Percentiles rank a stretch among this genome's conserved stretches.
Conservation (phyloP, 2,329 filamentous ascomycete genomes). For the Pezicula radicicola region DNA sequence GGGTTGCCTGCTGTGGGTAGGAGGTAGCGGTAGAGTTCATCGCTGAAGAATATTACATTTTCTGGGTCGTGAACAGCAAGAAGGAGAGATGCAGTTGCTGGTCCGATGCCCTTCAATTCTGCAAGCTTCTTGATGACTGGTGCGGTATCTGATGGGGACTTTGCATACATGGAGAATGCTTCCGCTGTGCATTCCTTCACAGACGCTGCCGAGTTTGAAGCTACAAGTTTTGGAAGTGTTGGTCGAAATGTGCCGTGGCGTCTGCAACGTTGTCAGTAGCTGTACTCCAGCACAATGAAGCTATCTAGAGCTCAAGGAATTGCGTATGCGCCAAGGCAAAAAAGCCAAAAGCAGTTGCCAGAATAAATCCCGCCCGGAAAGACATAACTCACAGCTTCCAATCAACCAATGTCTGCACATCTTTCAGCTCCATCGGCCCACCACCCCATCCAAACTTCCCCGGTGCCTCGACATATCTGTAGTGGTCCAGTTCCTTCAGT, state of each 20-base stretch:
- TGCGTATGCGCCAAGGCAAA: not conserved
- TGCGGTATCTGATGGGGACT: constrained; percentile 29
- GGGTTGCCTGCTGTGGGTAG: constrained; percentile 55
- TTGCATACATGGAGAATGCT: constrained; percentile 47
- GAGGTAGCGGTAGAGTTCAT: constrained; percentile 75
- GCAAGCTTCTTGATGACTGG: constrained; percentile 51
- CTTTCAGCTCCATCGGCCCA: constrained; percentile 47
- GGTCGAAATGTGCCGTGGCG: constrained; percentile 60
- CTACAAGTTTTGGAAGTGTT: constrained; percentile 55
- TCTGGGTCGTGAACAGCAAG: constrained; percentile 61
- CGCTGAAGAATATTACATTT: constrained; percentile 70
- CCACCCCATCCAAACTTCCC: constrained; percentile 37
- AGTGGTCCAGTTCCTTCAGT: constrained; percentile 56
- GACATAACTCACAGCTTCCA: constrained; percentile 65
- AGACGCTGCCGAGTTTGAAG: constrained; percentile 46
- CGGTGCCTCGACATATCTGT: constrained; percentile 55
- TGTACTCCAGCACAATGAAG: constrained; percentile 4
- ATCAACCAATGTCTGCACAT: constrained; percentile 59
- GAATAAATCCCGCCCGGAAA: constrained; percentile 10
- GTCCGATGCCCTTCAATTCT: constrained; percentile 70
- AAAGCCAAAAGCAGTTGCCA: constrained; percentile 9
- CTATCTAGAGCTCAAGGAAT: not conserved
- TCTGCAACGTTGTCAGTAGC: constrained; percentile 13
- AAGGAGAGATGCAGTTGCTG: constrained; percentile 74
- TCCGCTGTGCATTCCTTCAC: constrained; percentile 47